A percentile compares a stretch with the other conserved stretches of the same genome.
Conservation (phyloP, 1,139 yeast genomes). For the Pichia sp. region DNA sequence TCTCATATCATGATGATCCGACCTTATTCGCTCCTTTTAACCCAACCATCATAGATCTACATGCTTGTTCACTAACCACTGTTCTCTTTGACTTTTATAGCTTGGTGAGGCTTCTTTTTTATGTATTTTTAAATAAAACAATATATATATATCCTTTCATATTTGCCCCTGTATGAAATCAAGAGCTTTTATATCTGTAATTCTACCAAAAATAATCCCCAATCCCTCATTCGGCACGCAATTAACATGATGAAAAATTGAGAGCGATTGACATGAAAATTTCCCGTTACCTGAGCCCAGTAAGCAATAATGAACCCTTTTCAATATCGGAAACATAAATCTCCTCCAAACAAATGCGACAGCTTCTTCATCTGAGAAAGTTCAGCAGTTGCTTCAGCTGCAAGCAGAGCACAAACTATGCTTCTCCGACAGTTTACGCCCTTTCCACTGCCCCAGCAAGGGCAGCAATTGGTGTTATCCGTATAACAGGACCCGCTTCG, state of each 20-base stretch:
- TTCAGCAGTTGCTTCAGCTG: not conserved
- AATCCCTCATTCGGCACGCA: not conserved
- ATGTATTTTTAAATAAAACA: not conserved
- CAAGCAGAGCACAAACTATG: not conserved
- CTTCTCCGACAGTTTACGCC: constrained; percentile 67
- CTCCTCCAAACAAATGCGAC: not conserved
- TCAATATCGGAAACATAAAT: not conserved
- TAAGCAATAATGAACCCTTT: not conserved
- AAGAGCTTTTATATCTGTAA: not conserved
- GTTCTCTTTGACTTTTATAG: not conserved
- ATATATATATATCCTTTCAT: not conserved
- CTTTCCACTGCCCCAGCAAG: constrained; percentile 77
- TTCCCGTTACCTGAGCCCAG: not conserved
- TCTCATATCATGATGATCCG: not conserved
- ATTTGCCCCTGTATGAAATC: not conserved
- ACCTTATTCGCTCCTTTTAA: not conserved
- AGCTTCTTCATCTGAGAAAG: not conserved
- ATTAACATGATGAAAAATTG: not conserved
- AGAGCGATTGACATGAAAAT: not conserved
- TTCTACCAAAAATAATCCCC: too few relatives aligned
- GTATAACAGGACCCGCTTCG: constrained; percentile 74
- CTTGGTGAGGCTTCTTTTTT: not conserved
- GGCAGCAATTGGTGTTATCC: constrained; percentile 82
- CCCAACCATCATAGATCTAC: not conserved
- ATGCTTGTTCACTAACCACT: not conserved